Conservation (phyloP, 805 yeast genomes). For the Barnettozyma salicaria region DNA sequence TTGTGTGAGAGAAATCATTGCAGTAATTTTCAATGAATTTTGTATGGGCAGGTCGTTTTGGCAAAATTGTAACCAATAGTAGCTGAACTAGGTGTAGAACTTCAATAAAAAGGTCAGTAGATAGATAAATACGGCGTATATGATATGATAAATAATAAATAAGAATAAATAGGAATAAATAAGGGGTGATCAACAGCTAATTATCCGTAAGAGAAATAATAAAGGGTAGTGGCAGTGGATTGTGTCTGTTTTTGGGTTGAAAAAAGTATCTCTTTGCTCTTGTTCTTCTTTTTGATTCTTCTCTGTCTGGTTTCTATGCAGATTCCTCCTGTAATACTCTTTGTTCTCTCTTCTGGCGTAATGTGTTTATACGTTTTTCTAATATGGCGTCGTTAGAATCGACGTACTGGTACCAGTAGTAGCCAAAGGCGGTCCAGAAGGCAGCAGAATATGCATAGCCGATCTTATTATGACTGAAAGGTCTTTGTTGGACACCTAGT, state of each 20-base stretch:
- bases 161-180: background rate
- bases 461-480: conserved; percentile 32
- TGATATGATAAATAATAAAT: too few species aligned
- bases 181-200: conserved; percentile 4
- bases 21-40: too few species aligned
- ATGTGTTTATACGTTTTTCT: conserved; percentile 32
- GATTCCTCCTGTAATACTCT: conserved; percentile 8
- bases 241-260: too few species aligned
- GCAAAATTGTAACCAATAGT: background rate
- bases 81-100: too few species aligned
- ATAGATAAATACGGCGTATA: background rate
- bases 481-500: conserved; percentile 37
- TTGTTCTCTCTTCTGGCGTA: conserved; percentile 33
- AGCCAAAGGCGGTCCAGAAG: conserved; percentile 39
- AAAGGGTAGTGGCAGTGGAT: background rate
- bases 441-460: conserved; percentile 41
- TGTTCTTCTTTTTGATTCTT: background rate
- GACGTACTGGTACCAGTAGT: conserved; percentile 32
- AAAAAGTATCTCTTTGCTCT: background rate
- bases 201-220: conserved; percentile 5
- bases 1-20: background rate
- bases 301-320: background rate
- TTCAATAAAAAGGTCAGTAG: background rate
- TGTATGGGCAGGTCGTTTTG: conserved; percentile 4
- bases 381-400: conserved; percentile 34